These are phyloP conservation scores for Coniferiporia weirii DNA, from an alignment of 1,284 basidiomycete genomes.

Conservation along the genomic window DNA sequence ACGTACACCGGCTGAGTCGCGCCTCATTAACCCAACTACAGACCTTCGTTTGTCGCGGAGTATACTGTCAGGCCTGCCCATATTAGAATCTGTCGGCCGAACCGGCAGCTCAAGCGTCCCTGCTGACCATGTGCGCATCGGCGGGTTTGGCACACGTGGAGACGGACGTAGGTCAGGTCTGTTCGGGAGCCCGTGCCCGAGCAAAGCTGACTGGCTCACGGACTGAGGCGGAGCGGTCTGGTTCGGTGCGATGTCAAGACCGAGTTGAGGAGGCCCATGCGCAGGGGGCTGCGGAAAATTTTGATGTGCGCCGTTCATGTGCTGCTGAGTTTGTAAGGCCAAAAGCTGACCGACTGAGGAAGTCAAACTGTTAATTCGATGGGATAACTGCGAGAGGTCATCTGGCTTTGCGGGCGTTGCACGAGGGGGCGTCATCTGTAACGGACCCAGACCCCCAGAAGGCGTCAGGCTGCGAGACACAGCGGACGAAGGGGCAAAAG, in stretches of 20 bases:
- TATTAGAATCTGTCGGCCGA: constrained; percentile 41
- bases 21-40: constrained; percentile 58
- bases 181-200: constrained; percentile 55
- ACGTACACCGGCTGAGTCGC: constrained; percentile 72
- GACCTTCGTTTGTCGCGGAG: constrained; percentile 71
- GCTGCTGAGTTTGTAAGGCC: constrained; percentile 68
- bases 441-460: constrained; percentile 50
- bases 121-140: constrained; percentile 76
- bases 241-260: constrained; percentile 34
- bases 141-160: constrained; percentile 58
- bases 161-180: constrained; percentile 53
- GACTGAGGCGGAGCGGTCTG: constrained; percentile 38
- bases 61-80: constrained; percentile 25
- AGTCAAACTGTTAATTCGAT: constrained; percentile 76
- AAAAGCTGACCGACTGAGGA: constrained; percentile 84
- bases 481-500: constrained; percentile 48
- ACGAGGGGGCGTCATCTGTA: constrained; percentile 63
- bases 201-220: constrained; percentile 34
- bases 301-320: constrained; percentile 42
- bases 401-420: constrained; percentile 39
- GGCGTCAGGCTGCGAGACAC: constrained; percentile 29
- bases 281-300: constrained; percentile 32
- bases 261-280: constrained; percentile 29
- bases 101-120: constrained; percentile 69
- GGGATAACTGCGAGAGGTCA: constrained; percentile 73